phyloP scores from a whole-genome alignment of 306 rosid species.

The Trifolium pratense region DNA sequence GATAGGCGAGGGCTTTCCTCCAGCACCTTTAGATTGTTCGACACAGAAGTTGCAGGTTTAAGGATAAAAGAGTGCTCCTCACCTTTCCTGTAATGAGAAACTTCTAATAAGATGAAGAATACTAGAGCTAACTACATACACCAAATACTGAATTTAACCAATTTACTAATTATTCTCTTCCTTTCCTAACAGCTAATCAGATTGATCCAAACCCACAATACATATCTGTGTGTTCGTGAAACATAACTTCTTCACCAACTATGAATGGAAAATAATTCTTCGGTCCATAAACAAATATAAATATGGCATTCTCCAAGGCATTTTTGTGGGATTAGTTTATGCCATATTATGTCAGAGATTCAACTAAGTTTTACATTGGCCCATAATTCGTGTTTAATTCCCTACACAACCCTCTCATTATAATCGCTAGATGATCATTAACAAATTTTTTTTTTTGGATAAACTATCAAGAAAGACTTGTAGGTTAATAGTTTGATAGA shows the following conservation, averaged over 20 bases:
- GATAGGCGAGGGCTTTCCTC: conserved; percentile 64
- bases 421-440: not conserved
- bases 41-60: conserved; percentile 77
- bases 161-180: conserved; percentile 11
- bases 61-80: conserved; percentile 97
- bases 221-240: not conserved
- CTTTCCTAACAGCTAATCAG: conserved; percentile 19
- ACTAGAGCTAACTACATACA: conserved; percentile 28
- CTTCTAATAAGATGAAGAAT: conserved; percentile 43
- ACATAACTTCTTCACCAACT: not conserved
- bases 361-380: not conserved
- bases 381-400: not conserved
- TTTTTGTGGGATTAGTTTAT: not conserved
- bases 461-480: not conserved
- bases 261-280: conserved; percentile 3
- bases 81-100: conserved; percentile 78
- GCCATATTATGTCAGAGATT: not conserved
- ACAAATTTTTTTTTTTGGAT: not conserved
- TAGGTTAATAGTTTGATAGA: not conserved
- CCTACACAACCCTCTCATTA: not conserved
- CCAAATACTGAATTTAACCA: conserved; percentile 17
- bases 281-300: not conserved
- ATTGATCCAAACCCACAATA: conserved; percentile 17
- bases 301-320: not conserved
- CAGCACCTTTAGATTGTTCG: conserved; percentile 67